Conservation (phyloP, 1,284 basidiomycete species). For the Phaffia rhodozyma region DNA sequence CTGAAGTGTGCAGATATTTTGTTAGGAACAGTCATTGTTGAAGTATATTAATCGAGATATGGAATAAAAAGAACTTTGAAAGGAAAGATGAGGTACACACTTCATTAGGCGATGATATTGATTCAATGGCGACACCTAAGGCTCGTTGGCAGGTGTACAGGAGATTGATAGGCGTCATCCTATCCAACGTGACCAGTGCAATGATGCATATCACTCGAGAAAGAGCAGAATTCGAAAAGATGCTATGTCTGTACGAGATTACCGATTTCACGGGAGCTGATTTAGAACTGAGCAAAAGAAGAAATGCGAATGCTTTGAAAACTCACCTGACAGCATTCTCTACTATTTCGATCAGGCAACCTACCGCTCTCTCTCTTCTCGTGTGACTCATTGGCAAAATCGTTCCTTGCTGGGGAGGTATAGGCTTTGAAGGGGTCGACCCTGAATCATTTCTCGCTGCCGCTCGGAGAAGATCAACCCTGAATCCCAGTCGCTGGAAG, state of each 20-base stretch:
- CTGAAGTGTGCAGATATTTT: background rate
- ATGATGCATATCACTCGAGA: background rate
- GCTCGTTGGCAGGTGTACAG: background rate
- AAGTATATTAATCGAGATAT: background rate
- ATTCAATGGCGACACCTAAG: background rate
- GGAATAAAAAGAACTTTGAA: background rate
- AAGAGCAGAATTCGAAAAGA: background rate
- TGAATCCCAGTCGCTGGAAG: background rate
- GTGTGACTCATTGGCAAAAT: background rate
- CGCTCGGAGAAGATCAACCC: background rate
- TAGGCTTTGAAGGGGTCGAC: background rate
- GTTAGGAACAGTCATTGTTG: background rate
- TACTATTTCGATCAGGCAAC: background rate
- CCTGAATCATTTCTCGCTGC: too few species aligned
- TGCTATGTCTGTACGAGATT: background rate
- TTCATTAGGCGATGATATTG: background rate
- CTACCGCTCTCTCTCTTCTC: background rate
- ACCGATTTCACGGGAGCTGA: too few species aligned
- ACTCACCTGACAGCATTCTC: background rate
- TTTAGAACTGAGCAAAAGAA: background rate
- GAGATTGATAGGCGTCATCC: background rate
- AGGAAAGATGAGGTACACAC: background rate
- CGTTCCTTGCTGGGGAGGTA: background rate
- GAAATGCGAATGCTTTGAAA: background rate
- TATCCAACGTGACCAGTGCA: slow-evolving; percentile 2